These are phyloP conservation scores for Erysiphe neolycopersici DNA, from an alignment of 2,329 filamentous ascomycete species.

Conservation along the genomic window DNA sequence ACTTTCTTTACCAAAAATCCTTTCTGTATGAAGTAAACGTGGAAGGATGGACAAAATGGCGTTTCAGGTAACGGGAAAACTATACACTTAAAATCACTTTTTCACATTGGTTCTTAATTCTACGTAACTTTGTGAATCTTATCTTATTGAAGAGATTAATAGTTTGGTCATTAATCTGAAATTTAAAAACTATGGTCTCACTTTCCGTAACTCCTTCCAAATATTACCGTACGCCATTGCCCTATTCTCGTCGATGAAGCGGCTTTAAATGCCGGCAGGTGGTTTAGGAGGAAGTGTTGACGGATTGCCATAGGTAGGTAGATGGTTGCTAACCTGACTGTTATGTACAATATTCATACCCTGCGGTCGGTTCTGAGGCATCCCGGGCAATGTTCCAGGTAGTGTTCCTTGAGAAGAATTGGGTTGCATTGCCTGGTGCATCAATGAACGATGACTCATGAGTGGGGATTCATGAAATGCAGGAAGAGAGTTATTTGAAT, in stretches of 20 bases:
- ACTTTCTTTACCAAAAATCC: neutral
- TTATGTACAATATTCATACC: conserved; percentile 9
- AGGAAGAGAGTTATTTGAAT: conserved; percentile 14
- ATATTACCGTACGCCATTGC: conserved; percentile 14
- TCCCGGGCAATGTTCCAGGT: conserved; percentile 6
- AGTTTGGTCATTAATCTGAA: conserved; percentile 11
- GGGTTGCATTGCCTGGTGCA: conserved; percentile 12
- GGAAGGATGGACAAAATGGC: conserved; percentile 15
- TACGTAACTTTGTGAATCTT: conserved; percentile 2
- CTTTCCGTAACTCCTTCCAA: conserved; percentile 11
- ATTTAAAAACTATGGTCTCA: conserved; percentile 11
- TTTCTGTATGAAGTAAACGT: conserved; percentile 5
- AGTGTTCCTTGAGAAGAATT: conserved; percentile 7
- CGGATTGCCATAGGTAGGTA: conserved; percentile 28
- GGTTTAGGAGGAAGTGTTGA: conserved; percentile 27
- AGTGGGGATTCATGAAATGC: conserved; percentile 15
- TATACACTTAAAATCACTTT: conserved; percentile 10
- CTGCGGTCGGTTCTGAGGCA: conserved; percentile 7
- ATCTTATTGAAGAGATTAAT: conserved; percentile 9
- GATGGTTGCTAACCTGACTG: conserved; percentile 18
- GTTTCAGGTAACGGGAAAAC: conserved; percentile 21
- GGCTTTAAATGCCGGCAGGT: conserved; percentile 16
- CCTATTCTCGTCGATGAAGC: conserved; percentile 9
- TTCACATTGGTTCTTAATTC: conserved; percentile 1
- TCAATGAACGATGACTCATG: conserved; percentile 13